Evolutionary conservation across 1,284 basidiomycete species (phyloP).

Genomic region (Leccinum subrobustum): DNA sequence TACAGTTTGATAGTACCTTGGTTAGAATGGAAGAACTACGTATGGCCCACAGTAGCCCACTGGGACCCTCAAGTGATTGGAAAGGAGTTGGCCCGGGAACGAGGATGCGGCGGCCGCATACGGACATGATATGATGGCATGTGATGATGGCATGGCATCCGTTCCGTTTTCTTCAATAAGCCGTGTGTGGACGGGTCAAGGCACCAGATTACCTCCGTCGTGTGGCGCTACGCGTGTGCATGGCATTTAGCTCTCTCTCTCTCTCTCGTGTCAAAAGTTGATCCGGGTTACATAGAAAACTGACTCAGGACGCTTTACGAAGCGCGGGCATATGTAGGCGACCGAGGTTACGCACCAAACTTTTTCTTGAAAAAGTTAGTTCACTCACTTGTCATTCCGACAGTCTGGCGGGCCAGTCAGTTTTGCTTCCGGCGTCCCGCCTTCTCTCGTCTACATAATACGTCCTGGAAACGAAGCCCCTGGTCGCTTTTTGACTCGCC

Average conservation of each 20-base stretch:
- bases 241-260: neutral
- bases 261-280: neutral
- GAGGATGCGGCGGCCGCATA: too few relatives aligned
- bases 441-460: neutral
- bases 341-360: neutral
- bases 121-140: too few relatives aligned
- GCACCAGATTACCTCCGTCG: slow-evolving; percentile 25
- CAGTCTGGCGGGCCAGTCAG: neutral
- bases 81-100: too few relatives aligned
- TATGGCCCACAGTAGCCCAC: too few relatives aligned
- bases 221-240: slow-evolving; percentile 9
- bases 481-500: neutral
- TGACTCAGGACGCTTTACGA: neutral
- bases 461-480: slow-evolving; percentile 1
- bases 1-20: too few relatives aligned
- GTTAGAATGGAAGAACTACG: too few relatives aligned
- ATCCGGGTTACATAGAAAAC: neutral
- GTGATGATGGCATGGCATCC: too few relatives aligned
- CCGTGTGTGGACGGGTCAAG: neutral
- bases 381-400: neutral
- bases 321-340: slow-evolving; percentile 1
- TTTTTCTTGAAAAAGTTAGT: too few relatives aligned
- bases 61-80: too few relatives aligned
- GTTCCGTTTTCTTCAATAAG: too few relatives aligned
- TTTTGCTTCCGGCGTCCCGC: neutral